phyloP scores from a whole-genome alignment of 352 stramenopile species.

The Pseudoperonospora humuli region DNA sequence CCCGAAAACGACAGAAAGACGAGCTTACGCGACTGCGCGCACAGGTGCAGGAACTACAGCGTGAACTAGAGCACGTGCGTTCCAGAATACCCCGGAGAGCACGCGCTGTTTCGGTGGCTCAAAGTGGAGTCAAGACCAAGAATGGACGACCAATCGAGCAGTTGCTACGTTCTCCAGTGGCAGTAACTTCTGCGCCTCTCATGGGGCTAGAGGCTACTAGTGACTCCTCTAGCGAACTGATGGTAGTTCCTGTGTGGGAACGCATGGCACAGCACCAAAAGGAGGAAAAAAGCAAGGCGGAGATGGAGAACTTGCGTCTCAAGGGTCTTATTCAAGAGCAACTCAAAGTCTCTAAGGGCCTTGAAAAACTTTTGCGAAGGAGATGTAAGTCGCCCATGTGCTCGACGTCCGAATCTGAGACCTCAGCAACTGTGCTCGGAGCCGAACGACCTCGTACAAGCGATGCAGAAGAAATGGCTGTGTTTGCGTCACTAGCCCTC shows the following conservation, averaged over 20 bases:
- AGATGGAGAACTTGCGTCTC: slow-evolving; percentile 63
- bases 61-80: slow-evolving; percentile 35
- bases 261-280: slow-evolving; percentile 59
- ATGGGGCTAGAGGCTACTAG: slow-evolving; percentile 10
- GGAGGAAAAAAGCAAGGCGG: slow-evolving; percentile 53
- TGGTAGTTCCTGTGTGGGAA: slow-evolving; percentile 41
- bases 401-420: slow-evolving; percentile 15
- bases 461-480: slow-evolving; percentile 25
- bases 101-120: background rate
- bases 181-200: slow-evolving; percentile 10
- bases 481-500: slow-evolving; percentile 29
- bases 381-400: slow-evolving; percentile 38
- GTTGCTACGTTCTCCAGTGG: slow-evolving; percentile 10
- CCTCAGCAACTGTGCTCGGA: slow-evolving; percentile 10
- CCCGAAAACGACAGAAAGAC: slow-evolving; percentile 48
- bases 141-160: background rate
- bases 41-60: slow-evolving; percentile 51
- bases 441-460: slow-evolving; percentile 23
- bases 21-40: slow-evolving; percentile 38
- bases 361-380: slow-evolving; percentile 50
- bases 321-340: slow-evolving; percentile 48
- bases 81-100: slow-evolving; percentile 18
- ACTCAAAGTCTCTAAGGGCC: slow-evolving; percentile 45
- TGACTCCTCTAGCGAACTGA: slow-evolving; percentile 1
- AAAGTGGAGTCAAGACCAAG: slow-evolving; percentile 5